Percentiles rank a stretch among this genome's conserved stretches.
phyloP scores from a whole-genome alignment of 257 asterid species.

The Nicotiana knightiana region DNA sequence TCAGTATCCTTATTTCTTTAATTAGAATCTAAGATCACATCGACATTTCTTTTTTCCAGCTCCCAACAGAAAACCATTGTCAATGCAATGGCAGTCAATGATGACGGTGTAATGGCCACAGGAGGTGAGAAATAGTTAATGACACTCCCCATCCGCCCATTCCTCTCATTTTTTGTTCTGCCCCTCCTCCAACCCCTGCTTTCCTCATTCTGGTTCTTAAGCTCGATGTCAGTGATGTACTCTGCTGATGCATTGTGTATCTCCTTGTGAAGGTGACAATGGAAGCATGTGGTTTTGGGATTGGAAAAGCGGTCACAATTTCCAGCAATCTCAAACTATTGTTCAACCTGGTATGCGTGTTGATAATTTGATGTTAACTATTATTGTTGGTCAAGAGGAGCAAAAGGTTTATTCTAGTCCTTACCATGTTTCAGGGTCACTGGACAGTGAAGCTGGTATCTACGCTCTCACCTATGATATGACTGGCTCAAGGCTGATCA shows the following conservation, averaged over 20 bases:
- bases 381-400: neutral
- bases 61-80: constrained; percentile 96
- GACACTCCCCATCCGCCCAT: neutral
- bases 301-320: constrained; percentile 97
- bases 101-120: constrained; percentile 80
- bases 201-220: neutral
- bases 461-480: constrained; percentile 59
- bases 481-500: constrained; percentile 80
- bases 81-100: constrained; percentile 83
- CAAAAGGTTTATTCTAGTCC: neutral
- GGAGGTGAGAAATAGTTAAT: constrained; percentile 55
- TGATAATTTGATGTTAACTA: neutral
- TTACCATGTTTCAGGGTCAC: constrained; percentile 46
- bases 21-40: neutral
- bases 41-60: constrained; percentile 35
- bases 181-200: neutral
- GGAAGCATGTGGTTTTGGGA: constrained; percentile 99
- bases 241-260: constrained; percentile 10
- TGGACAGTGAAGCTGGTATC: constrained; percentile 98
- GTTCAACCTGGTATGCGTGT: constrained; percentile 79
- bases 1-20: neutral
- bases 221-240: neutral
- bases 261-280: constrained; percentile 59
- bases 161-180: neutral
- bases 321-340: constrained; percentile 91